phyloP scores from a whole-genome alignment of 352 stramenopile genomes.

The Globisporangium yorkense region DNA sequence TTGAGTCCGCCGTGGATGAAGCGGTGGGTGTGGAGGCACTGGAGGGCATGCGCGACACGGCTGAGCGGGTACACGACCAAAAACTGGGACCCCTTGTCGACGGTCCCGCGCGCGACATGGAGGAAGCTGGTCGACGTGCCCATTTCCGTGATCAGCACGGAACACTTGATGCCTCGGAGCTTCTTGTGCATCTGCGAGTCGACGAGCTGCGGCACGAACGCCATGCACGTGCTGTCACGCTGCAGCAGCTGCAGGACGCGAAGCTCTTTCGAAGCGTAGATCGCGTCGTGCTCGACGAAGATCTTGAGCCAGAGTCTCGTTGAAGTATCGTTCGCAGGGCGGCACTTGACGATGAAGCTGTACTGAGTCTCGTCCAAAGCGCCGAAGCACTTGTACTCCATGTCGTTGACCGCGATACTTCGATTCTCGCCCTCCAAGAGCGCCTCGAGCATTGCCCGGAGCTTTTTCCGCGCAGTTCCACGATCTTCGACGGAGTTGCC shows the following conservation, averaged over 20 bases:
- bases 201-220: slow-evolving; percentile 29
- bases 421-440: slow-evolving; percentile 6
- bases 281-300: slow-evolving; percentile 51
- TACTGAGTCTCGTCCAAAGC: slow-evolving; percentile 35
- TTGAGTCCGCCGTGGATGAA: slow-evolving; percentile 53
- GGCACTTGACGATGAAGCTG: slow-evolving; percentile 36
- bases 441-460: slow-evolving; percentile 9
- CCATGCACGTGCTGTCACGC: slow-evolving; percentile 11
- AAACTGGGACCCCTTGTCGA: slow-evolving; percentile 23
- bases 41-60: slow-evolving; percentile 28
- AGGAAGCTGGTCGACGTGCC: slow-evolving; percentile 32
- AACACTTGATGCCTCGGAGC: slow-evolving; percentile 31
- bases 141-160: slow-evolving; percentile 38
- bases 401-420: slow-evolving; percentile 7
- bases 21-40: slow-evolving; percentile 36
- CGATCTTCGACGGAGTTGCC: slow-evolving; percentile 8
- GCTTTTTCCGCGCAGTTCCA: slow-evolving; percentile 11
- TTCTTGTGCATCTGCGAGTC: slow-evolving; percentile 27
- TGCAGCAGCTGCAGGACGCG: slow-evolving; percentile 43
- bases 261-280: slow-evolving; percentile 43
- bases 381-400: slow-evolving; percentile 6
- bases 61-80: slow-evolving; percentile 29
- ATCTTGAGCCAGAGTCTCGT: slow-evolving; percentile 36
- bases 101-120: slow-evolving; percentile 25
- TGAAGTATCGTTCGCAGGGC: slow-evolving; percentile 1